Evolutionary conservation across 352 stramenopile species (phyloP), one percentile per base, ranked within the genome.

Genomic region (Phytophthora sp.): DNA sequence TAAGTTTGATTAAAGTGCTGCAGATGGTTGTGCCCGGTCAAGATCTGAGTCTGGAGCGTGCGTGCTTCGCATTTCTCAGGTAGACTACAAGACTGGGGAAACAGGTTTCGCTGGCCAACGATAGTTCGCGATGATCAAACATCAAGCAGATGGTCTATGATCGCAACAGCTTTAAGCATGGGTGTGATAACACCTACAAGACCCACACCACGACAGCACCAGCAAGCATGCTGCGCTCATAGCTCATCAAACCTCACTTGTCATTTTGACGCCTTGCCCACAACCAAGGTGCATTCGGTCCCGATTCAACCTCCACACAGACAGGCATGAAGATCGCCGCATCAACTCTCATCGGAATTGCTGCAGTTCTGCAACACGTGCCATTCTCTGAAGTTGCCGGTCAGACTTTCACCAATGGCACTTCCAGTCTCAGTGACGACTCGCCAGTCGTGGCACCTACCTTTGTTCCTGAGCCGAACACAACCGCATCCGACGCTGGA

Each of bases 261-360:
- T 63, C 62, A 66, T 67, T 76, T 73, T 26, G 62, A 66, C 46
- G 26, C 37, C 32, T 55, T 41, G 23, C n/a, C 24, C 38, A 10
- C 24, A 65, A n/a, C 15, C 28, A 57, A 32, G 20, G 27, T 23
- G 27, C 31, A 11, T 18, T 37, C 55, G 24, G n/a, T n/a, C n/a
- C n/a, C n/a, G n/a, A n/a, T n/a, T n/a, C n/a, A n/a, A n/a, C n/a
- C n/a, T 37, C 39, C 10, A 37, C 50, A 56, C 51, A 18, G 34
- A 60, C 28, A 13, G 64, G 18, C 32, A 77, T 77, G 69, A 77
- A 68, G 38, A 64, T 69, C 41, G 62, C 38, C 30, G 51, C 44
- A 21, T 60, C 62, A 43, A 10, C 26, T 28, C 34, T 76, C 3
- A 49, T 76, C 32, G 62, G 57, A 5, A 10, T 72, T 35, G 34